Percentiles rank a stretch among this genome's conserved stretches.
phyloP scores from a whole-genome alignment of 805 yeast genomes.

The Pichia kluyveri region DNA sequence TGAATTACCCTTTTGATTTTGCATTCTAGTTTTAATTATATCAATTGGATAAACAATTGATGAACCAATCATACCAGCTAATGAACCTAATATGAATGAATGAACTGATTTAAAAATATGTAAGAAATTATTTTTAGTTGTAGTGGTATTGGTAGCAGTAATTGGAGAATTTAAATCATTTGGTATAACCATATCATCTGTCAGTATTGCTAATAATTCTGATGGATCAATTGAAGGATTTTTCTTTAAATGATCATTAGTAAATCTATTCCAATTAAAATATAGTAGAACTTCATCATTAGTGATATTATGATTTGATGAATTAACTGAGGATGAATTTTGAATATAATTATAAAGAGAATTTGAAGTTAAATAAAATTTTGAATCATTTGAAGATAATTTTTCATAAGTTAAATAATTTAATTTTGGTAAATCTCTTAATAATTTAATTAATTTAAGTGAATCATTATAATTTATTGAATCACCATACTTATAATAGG shows the following conservation, averaged over 20 bases:
- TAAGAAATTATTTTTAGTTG: slow-evolving; percentile 29
- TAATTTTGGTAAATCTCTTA: slow-evolving; percentile 27
- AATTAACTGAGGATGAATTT: slow-evolving; percentile 2
- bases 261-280: slow-evolving; percentile 27
- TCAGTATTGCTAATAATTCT: slow-evolving; percentile 32
- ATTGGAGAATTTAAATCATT: slow-evolving; percentile 27
- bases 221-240: slow-evolving; percentile 21
- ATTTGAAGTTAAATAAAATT: slow-evolving; percentile 12
- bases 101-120: slow-evolving; percentile 79
- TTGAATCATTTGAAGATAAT: slow-evolving; percentile 12
- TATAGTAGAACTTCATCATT: slow-evolving; percentile 24
- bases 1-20: slow-evolving; percentile 73
- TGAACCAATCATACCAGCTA: slow-evolving; percentile 98
- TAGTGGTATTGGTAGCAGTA: slow-evolving; percentile 24
- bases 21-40: slow-evolving; percentile 93
- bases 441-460: slow-evolving; percentile 36
- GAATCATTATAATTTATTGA: slow-evolving; percentile 41
- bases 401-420: slow-evolving; percentile 24
- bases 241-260: slow-evolving; percentile 18
- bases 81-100: slow-evolving; percentile 82
- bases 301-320: slow-evolving; percentile 8
- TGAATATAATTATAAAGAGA: slow-evolving; percentile 21
- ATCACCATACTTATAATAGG: slow-evolving; percentile 30
- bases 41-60: slow-evolving; percentile 96
- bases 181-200: slow-evolving; percentile 38